Conservation (phyloP, 306 rosid species). For the Prinsepia uniflora region DNA sequence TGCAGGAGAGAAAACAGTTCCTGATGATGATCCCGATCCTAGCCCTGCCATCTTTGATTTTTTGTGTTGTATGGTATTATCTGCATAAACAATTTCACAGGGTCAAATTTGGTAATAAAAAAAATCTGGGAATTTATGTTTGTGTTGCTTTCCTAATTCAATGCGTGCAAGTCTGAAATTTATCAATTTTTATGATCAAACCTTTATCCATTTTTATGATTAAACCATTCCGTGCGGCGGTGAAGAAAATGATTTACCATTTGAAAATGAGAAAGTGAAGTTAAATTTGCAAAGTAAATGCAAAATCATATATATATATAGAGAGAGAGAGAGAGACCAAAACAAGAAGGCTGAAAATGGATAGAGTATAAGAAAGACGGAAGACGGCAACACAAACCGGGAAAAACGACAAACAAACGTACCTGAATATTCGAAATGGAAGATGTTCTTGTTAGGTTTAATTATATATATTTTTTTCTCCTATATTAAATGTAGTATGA, state of each 20-base stretch:
- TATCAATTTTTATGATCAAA: not conserved
- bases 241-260: not conserved
- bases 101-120: not conserved
- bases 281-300: not conserved
- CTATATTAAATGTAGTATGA: too few relatives aligned
- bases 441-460: too few relatives aligned
- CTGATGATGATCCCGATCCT: not conserved
- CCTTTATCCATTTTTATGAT: not conserved
- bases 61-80: not conserved
- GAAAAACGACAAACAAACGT: not conserved
- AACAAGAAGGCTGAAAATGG: too few relatives aligned
- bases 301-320: too few relatives aligned
- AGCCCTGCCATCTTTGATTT: conserved; percentile 39
- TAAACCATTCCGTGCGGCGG: not conserved
- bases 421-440: not conserved
- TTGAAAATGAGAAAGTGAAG: not conserved
- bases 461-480: too few relatives aligned
- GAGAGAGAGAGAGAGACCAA: too few relatives aligned
- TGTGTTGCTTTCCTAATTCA: not conserved
- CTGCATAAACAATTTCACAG: not conserved
- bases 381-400: not conserved
- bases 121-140: not conserved
- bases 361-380: too few relatives aligned
- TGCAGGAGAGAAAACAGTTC: conserved; percentile 49
- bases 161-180: conserved; percentile 9